These are phyloP conservation scores for Trypanosoma cruzi DNA, from an alignment of 208 protist species.

Conservation along the genomic window DNA sequence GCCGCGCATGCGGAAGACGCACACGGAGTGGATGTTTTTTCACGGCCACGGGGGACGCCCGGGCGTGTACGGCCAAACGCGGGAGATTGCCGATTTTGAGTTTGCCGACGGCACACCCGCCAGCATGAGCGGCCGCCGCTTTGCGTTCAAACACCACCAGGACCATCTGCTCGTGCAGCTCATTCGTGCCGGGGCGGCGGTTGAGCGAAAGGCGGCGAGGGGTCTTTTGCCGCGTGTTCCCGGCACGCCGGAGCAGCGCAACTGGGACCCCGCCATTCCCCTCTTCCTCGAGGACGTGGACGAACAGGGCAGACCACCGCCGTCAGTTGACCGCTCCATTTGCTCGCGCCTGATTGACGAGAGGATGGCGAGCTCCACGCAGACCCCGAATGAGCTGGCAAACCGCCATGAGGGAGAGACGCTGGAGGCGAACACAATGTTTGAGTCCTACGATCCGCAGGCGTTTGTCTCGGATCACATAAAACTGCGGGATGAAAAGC, in stretches of 20 bases:
- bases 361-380: slow-evolving; percentile 21
- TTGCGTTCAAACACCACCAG: slow-evolving; percentile 87
- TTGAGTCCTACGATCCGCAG: slow-evolving; percentile 75
- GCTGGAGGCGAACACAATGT: slow-evolving; percentile 85
- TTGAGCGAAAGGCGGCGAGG: slow-evolving; percentile 68
- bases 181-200: slow-evolving; percentile 73
- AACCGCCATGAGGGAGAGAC: slow-evolving; percentile 66
- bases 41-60: slow-evolving; percentile 77
- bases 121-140: slow-evolving; percentile 60
- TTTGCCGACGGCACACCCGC: slow-evolving; percentile 85
- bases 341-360: slow-evolving; percentile 58
- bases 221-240: slow-evolving; percentile 80
- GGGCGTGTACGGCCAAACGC: slow-evolving; percentile 70
- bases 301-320: slow-evolving; percentile 65
- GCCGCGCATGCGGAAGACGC: slow-evolving; percentile 79
- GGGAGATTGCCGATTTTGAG: slow-evolving; percentile 86
- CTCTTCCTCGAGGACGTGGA: slow-evolving; percentile 90
- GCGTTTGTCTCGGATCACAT: slow-evolving; percentile 73
- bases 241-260: slow-evolving; percentile 79
- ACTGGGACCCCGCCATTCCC: slow-evolving; percentile 88
- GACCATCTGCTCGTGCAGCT: slow-evolving; percentile 89
- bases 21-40: slow-evolving; percentile 85
- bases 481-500: slow-evolving; percentile 29
- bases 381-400: slow-evolving; percentile 55
- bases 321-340: slow-evolving; percentile 11